Evolutionary conservation across 2,329 filamentous ascomycete genomes (phyloP).

Genomic region (Byssochlamys sp.): DNA sequence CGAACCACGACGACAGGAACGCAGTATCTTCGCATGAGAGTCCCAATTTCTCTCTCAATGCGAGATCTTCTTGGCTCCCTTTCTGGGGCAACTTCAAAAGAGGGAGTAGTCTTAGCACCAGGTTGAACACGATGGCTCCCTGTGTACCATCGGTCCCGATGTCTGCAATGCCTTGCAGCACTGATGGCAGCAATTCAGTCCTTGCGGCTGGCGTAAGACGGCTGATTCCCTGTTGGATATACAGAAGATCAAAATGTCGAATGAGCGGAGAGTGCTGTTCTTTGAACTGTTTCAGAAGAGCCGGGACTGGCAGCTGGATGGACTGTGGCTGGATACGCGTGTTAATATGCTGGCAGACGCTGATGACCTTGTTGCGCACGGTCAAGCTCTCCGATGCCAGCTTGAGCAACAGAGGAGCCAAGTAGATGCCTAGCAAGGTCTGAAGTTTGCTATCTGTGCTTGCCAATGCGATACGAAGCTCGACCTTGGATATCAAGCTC

Average conservation of each 20-base stretch:
- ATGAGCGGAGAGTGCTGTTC: slow-evolving; percentile 63
- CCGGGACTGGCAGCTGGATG: slow-evolving; percentile 73
- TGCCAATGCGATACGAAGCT: slow-evolving; percentile 72
- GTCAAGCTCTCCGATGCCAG: slow-evolving; percentile 68
- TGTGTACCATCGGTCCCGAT: slow-evolving; percentile 46
- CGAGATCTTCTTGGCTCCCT: slow-evolving; percentile 67
- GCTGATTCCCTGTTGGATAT: slow-evolving; percentile 73
- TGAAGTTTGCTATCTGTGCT: slow-evolving; percentile 78
- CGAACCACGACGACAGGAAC: slow-evolving; percentile 66
- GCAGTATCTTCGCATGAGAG: slow-evolving; percentile 61
- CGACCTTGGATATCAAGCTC: slow-evolving; percentile 72
- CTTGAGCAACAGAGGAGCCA: slow-evolving; percentile 76
- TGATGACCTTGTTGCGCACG: slow-evolving; percentile 70
- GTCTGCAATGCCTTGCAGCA: slow-evolving; percentile 58
- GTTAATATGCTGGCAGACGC: slow-evolving; percentile 63
- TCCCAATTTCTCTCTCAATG: slow-evolving; percentile 56
- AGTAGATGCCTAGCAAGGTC: slow-evolving; percentile 64
- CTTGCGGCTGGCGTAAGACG: slow-evolving; percentile 54
- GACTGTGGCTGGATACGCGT: slow-evolving; percentile 51
- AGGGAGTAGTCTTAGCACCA: slow-evolving; percentile 67
- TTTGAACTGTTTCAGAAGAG: slow-evolving; percentile 82
- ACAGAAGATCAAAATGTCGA: slow-evolving; percentile 77
- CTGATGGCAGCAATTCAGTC: slow-evolving; percentile 59
- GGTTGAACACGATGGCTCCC: slow-evolving; percentile 64
- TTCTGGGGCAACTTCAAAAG: slow-evolving; percentile 59